Evolutionary conservation across 495 filamentous ascomycete species (phyloP).

Genomic region (Elaphomyces granulatus): DNA sequence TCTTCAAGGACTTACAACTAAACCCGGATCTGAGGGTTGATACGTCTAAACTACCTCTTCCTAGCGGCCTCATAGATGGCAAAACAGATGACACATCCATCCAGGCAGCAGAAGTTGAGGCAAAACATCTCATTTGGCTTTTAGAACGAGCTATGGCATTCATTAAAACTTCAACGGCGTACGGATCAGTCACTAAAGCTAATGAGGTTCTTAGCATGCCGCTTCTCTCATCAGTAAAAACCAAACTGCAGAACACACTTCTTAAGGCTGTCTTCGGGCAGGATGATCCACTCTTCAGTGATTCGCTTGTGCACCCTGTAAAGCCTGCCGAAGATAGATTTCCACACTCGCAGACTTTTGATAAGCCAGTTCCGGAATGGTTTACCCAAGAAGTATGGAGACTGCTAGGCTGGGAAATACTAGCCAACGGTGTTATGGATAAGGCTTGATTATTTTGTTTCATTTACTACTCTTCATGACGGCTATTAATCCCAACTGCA

Average conservation of each 20-base stretch:
- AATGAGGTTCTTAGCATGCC: not conserved
- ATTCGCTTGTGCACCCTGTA: slow-evolving; percentile 12
- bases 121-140: slow-evolving; percentile 24
- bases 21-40: slow-evolving; percentile 13
- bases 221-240: slow-evolving; percentile 16
- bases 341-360: not conserved
- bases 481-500: too few species aligned
- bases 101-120: slow-evolving; percentile 15
- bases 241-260: slow-evolving; percentile 27
- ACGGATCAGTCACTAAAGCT: not conserved
- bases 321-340: slow-evolving; percentile 11
- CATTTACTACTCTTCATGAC: too few species aligned
- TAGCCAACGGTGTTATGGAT: slow-evolving; percentile 10
- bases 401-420: slow-evolving; percentile 35
- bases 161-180: slow-evolving; percentile 5
- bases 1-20: slow-evolving; percentile 19
- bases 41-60: slow-evolving; percentile 13
- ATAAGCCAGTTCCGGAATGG: slow-evolving; percentile 25
- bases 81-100: slow-evolving; percentile 11
- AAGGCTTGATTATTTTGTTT: not conserved
- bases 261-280: slow-evolving; percentile 26
- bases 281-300: slow-evolving; percentile 16
- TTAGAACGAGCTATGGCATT: slow-evolving; percentile 21
- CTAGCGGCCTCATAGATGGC: slow-evolving; percentile 17
- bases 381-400: slow-evolving; percentile 34